Evolutionary conservation across 306 rosid species (phyloP).

Genomic region (Cicer chorassanicum): DNA sequence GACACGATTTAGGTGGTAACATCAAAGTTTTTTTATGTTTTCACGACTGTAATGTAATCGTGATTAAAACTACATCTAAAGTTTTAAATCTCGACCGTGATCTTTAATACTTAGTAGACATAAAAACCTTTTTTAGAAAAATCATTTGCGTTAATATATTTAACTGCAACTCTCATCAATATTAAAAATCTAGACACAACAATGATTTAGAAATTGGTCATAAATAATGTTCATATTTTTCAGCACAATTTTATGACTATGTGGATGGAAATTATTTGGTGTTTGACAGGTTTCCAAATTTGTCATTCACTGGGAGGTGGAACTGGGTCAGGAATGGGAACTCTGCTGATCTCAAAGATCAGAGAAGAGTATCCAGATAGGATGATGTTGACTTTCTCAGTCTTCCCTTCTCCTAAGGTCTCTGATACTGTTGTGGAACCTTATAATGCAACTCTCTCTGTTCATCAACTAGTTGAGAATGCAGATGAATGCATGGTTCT

Average conservation of each 20-base stretch:
- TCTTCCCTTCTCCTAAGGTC: slow-evolving; percentile 74
- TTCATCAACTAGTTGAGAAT: slow-evolving; percentile 85
- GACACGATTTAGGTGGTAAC: neutral
- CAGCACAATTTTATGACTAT: neutral
- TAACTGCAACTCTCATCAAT: neutral
- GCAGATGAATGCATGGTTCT: slow-evolving; percentile 91
- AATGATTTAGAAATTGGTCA: neutral
- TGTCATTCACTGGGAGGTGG: slow-evolving; percentile 97
- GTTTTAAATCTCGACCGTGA: neutral
- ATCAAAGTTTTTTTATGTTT: no score
- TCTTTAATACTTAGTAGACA: neutral
- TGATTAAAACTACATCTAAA: neutral
- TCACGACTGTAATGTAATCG: neutral
- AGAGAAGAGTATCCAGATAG: slow-evolving; percentile 95
- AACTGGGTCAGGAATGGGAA: slow-evolving; percentile 96
- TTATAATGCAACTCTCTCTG: slow-evolving; percentile 88
- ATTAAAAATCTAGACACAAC: neutral
- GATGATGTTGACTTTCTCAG: slow-evolving; percentile 95
- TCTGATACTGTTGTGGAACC: slow-evolving; percentile 97
- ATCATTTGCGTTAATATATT: neutral
- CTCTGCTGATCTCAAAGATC: slow-evolving; percentile 84
- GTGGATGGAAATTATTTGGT: neutral
- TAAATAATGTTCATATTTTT: neutral
- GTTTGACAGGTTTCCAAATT: slow-evolving; percentile 75
- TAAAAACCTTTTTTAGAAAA: neutral